Evolutionary conservation across 805 yeast species (phyloP), one percentile per base, ranked within the genome.

Genomic region (Sugiyamaella mastotermitis): DNA sequence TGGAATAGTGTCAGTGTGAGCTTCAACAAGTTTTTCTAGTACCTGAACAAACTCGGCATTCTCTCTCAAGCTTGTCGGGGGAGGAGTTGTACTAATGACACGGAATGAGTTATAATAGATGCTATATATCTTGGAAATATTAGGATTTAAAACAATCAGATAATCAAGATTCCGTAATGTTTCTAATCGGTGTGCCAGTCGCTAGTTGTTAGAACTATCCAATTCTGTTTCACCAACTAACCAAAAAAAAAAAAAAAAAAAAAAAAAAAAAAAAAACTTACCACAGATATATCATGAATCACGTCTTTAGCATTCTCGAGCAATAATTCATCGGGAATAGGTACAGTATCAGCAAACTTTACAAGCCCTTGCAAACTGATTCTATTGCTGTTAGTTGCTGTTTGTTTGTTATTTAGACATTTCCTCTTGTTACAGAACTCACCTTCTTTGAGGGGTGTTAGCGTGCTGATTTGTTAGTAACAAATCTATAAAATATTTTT

Each of bases 1-100:
- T 3, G 94, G 83, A 35, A 92, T 69, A 3, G 94, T 86, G 56
- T 92, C 95, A 11, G 85, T 72, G 56, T 90, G 97, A 27, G 78
- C 68, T 41, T 80, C 80, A 13, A 85, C 73, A 46, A 85, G 78
- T 31, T 72, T 62, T 16, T 65, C 60, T 35, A 90, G 62, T 4
- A 77, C 68, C 4, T 61, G 53, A 10, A 76, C 70, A 46, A 86
- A 76, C 31, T 55, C 50, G 2, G 56, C 58, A 51, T 81, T 80
- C 40, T 81, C 79, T 33, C 71, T 71, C 11, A 69, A 41, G 4
- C 76, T 73, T 43, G 60, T 50, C 5, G 76, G 68, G 28, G 69
- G 55, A 38, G 64, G 57, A 33, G 68, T 62, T 2, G 64, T 53
- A 17, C 72, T 50, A 35, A 79, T 50, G 4, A 72, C 64, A 35